A percentile compares a stretch with the other conserved stretches of the same genome.
These are phyloP conservation scores for Biscogniauxia mediterranea DNA, from an alignment of 2,329 filamentous ascomycete species.

Conservation along the genomic window DNA sequence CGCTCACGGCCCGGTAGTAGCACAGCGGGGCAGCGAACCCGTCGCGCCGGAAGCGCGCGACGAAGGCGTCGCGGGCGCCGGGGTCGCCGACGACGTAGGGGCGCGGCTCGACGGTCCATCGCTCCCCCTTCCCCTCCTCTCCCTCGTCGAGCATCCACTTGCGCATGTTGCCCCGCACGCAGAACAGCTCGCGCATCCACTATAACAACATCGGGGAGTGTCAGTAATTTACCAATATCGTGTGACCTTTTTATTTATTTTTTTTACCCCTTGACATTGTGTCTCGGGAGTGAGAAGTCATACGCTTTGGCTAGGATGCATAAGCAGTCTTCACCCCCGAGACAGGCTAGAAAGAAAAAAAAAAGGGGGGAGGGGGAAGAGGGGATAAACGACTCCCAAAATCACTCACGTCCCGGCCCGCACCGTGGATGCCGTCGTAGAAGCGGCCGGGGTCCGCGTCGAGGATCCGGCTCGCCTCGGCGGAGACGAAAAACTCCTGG, in stretches of 20 bases:
- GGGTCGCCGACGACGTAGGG: slow-evolving; percentile 33
- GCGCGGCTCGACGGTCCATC: slow-evolving; percentile 25
- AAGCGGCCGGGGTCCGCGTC: slow-evolving; percentile 3
- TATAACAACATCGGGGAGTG: too few species aligned
- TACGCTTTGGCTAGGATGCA: too few species aligned
- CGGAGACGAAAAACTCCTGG: slow-evolving; percentile 6
- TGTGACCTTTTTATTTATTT: too few species aligned
- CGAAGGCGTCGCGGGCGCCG: slow-evolving; percentile 22
- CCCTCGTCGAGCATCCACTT: slow-evolving; percentile 17
- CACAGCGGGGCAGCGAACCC: slow-evolving; percentile 36
- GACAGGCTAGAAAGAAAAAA: too few species aligned
- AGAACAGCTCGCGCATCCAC: slow-evolving; percentile 7
- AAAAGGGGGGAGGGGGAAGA: too few species aligned
- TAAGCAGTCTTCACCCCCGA: too few species aligned
- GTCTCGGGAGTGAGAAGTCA: too few species aligned
- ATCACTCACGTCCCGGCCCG: background rate
- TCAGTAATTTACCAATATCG: too few species aligned
- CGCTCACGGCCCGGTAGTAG: slow-evolving; percentile 35
- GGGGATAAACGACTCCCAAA: too few species aligned
- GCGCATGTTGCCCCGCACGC: slow-evolving; percentile 2
- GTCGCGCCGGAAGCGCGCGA: slow-evolving; percentile 32
- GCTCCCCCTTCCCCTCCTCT: slow-evolving; percentile 10
- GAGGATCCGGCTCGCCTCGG: slow-evolving; percentile 4
- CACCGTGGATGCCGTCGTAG: slow-evolving; percentile 6
- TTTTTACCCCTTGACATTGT: too few species aligned